phyloP scores from a whole-genome alignment of 192 early-diverging fungal species.

The Mortierella hygrophila region DNA sequence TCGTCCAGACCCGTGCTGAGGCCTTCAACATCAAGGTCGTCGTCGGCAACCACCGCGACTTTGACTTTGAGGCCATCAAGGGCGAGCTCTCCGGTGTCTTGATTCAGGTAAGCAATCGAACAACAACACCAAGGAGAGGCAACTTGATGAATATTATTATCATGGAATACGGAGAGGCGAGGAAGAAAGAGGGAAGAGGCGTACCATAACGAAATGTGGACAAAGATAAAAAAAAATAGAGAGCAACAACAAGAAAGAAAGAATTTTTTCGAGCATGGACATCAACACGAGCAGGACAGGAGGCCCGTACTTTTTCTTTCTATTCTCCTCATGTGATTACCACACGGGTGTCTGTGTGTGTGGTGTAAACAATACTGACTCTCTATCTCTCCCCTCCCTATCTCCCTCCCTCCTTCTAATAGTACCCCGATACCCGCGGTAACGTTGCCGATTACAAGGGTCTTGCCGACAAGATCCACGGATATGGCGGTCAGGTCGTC shows the following conservation, averaged over 20 bases:
- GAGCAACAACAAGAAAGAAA: background rate
- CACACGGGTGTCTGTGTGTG: background rate
- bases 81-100: constrained; percentile 91
- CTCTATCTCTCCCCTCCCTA: constrained; percentile 37
- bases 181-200: background rate
- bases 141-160: background rate
- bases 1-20: constrained; percentile 93
- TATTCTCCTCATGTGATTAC: background rate
- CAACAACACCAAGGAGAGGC: background rate
- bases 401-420: constrained; percentile 15
- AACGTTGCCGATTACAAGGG: constrained; percentile 85
- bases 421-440: constrained; percentile 97
- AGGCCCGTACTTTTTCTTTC: background rate
- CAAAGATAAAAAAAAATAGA: background rate
- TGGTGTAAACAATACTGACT: constrained; percentile 4
- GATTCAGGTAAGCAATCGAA: constrained; percentile 80
- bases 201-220: background rate
- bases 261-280: background rate
- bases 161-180: background rate
- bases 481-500: constrained; percentile 86
- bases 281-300: background rate
- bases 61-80: constrained; percentile 81
- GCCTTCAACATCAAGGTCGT: constrained; percentile 94
- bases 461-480: constrained; percentile 85
- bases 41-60: constrained; percentile 83